phyloP scores from a whole-genome alignment of 352 stramenopile species.

The Plasmopara viticola region DNA sequence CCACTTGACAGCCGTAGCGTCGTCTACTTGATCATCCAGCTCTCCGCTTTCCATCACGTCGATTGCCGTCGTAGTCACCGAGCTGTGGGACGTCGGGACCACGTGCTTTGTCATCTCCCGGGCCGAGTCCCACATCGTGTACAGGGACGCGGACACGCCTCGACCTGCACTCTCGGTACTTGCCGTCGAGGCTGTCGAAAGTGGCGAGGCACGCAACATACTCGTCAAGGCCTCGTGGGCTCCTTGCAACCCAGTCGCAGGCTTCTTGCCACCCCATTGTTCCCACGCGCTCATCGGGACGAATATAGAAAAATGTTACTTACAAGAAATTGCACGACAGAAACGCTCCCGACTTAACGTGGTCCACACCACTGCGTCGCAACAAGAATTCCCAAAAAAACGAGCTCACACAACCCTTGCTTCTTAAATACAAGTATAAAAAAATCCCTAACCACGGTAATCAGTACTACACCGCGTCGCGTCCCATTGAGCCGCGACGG shows the following conservation, averaged over 20 bases:
- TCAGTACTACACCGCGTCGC: not conserved
- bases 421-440: not conserved
- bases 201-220: constrained; percentile 38
- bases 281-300: constrained; percentile 49
- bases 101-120: constrained; percentile 44
- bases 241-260: constrained; percentile 24
- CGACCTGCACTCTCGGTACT: constrained; percentile 20
- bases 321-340: too few species aligned
- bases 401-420: too few species aligned
- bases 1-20: constrained; percentile 24
- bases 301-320: not conserved
- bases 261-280: constrained; percentile 65
- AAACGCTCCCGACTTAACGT: not conserved
- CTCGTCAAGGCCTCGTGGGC: constrained; percentile 49
- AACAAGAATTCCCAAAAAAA: too few species aligned
- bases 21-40: constrained; percentile 15
- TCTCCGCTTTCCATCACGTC: constrained; percentile 50
- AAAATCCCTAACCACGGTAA: not conserved
- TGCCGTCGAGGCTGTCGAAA: constrained; percentile 39
- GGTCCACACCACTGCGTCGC: not conserved
- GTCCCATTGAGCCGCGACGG: constrained; percentile 23
- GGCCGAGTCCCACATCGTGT: constrained; percentile 61
- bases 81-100: constrained; percentile 3
- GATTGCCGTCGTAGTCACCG: constrained; percentile 10
- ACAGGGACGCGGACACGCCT: constrained; percentile 28